A percentile compares a stretch with the other conserved stretches of the same genome.
Evolutionary conservation across 257 asterid genomes (phyloP).

Genomic region (Mentha longifolia): DNA sequence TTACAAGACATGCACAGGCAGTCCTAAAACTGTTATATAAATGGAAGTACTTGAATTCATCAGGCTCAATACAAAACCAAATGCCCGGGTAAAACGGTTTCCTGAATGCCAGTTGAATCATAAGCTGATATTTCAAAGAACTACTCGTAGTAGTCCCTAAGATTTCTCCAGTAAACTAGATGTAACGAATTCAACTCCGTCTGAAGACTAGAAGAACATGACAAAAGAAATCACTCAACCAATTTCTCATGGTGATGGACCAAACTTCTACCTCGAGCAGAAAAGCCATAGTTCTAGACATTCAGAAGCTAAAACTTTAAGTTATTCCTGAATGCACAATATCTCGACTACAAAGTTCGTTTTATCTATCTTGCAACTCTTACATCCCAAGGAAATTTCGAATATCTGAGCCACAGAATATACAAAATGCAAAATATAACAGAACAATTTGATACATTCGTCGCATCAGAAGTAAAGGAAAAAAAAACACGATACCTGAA

Average conservation of each 20-base stretch:
- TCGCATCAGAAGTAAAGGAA: background rate
- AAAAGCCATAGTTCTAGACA: background rate
- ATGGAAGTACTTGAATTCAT: conserved; percentile 58
- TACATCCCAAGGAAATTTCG: background rate
- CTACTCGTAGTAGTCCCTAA: background rate
- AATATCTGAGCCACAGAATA: conserved; percentile 15
- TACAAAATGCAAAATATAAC: conserved; percentile 11
- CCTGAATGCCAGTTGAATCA: conserved; percentile 22
- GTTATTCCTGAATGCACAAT: background rate
- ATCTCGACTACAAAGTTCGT: background rate
- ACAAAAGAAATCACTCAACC: background rate
- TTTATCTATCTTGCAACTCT: background rate
- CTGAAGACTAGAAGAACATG: background rate
- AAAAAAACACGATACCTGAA: conserved; percentile 53
- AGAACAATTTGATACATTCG: conserved; percentile 31
- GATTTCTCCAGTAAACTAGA: conserved; percentile 2
- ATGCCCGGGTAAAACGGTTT: conserved; percentile 39
- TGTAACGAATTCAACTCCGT: background rate
- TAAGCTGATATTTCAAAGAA: conserved; percentile 2
- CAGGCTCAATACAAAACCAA: conserved; percentile 57
- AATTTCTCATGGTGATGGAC: background rate
- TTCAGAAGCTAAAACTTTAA: background rate
- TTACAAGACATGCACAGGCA: conserved; percentile 86
- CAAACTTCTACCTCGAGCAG: background rate
- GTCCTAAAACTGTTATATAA: conserved; percentile 80